Percentiles rank a stretch among this genome's conserved stretches.
Evolutionary conservation across 352 stramenopile species (phyloP).

Genomic region (Pythium scleroteichum): DNA sequence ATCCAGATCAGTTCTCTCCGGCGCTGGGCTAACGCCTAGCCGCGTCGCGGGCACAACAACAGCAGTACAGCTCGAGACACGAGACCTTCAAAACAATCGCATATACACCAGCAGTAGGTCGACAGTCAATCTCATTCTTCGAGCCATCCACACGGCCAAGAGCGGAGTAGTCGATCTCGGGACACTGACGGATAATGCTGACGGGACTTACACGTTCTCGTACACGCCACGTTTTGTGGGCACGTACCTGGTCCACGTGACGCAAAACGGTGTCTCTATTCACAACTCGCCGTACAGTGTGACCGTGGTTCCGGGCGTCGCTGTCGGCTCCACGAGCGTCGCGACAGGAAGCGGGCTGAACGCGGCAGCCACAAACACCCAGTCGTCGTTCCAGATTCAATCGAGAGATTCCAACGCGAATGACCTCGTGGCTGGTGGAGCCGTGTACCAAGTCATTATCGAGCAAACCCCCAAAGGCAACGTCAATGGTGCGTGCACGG

Average conservation of each 20-base stretch:
- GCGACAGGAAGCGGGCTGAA: conserved; percentile 38
- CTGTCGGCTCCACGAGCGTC: conserved; percentile 44
- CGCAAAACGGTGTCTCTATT: conserved; percentile 39
- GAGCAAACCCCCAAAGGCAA: conserved; percentile 38
- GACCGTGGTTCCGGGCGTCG: conserved; percentile 46
- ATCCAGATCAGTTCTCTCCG: conserved; percentile 44
- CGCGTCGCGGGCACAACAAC: conserved; percentile 47
- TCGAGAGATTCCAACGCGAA: conserved; percentile 63
- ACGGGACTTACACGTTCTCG: conserved; percentile 36
- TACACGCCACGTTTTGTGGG: conserved; percentile 37
- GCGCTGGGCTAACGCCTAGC: conserved; percentile 41
- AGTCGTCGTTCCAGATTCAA: conserved; percentile 59
- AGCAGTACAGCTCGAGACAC: conserved; percentile 42
- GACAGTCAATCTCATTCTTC: conserved; percentile 31
- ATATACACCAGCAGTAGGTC: conserved; percentile 40
- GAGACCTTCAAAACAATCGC: conserved; percentile 60
- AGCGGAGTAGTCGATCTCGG: conserved; percentile 26
- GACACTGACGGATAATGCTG: conserved; percentile 26
- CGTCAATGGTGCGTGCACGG: conserved; percentile 44
- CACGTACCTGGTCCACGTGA: conserved; percentile 44
- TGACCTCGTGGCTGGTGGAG: conserved; percentile 41
- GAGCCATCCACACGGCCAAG: conserved; percentile 39
- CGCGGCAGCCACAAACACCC: conserved; percentile 51
- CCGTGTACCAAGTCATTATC: conserved; percentile 39
- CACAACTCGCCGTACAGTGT: conserved; percentile 65